Evolutionary conservation across 441 rosid species (phyloP), one percentile per base, ranked within the genome.

Genomic region (Croton laevigatus): DNA sequence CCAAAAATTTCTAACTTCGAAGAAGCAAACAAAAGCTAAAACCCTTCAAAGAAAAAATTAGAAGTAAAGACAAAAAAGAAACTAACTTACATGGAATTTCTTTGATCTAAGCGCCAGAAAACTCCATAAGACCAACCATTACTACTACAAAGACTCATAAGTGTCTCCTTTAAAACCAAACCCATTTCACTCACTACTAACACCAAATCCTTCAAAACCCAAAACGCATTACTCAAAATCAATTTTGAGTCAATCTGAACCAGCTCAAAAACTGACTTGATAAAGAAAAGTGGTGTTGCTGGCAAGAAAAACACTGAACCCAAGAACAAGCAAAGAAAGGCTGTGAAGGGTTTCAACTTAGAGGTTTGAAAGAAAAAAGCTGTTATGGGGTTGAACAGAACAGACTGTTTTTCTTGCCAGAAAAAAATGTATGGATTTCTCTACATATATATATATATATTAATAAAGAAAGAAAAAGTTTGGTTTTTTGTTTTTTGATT

Each of bases 81-180:
- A 59, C 55, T 53, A 77, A 62, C 78, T 84, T 75, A 94, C 98
- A 87, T 87, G 79, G 90, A 75, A 76, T 88, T 87, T 78, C 78
- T 74, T 40, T 84, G 86, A 82, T 91, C 88, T 73, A 84, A 86
- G 66, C 89, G 40, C 98, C 98, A 94, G 48, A 87, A 82, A 60
- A 91, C 85, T 27, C 86, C 95, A 75, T 84, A 88, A 80, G 89
- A 88, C 98, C 97, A 94, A 16, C 94, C 97, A 85, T 89, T 76
- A 68, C 79, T 78, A 76, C 84, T 71, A 84, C 97, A 94, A 71
- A 94, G 84, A 53, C 71, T 80, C 84, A 77, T 82, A 44, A 91
- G 87, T 62, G 34, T 81, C 82, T 78, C 83, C 87, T 88, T 90
- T 49, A 79, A 61, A 70, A 42, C 61, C 17, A 78, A 84, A 84